Evolutionary conservation across 768 basidiomycete genomes (phyloP), one percentile per base, ranked within the genome.

Genomic region (Kwoniella dendrophila): DNA sequence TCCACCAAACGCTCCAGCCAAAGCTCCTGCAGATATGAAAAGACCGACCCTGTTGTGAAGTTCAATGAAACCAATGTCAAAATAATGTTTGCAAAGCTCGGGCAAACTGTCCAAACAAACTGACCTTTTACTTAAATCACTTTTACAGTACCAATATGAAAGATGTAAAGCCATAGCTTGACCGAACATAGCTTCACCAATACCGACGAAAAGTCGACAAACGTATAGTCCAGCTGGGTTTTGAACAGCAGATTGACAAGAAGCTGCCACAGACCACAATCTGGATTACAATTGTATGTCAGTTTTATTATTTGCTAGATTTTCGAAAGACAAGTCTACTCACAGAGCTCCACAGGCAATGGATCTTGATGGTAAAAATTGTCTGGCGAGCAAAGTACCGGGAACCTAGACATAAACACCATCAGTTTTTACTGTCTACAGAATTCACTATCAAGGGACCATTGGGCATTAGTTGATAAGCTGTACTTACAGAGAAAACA

Each of bases 241-340:
- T 32, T 45, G 36, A 0, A 75, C 64, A 0, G 72, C 80, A 3
- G 78, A 80, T 67, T 81, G 80, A 32, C 70, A 72, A 1, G 79
- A 74, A 0, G 80, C 79, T 0, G 75, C 80, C 51, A 81, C 66
- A 12, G 74, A 73, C 81, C 81, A 82, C 47, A 80, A n/a, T n/a
- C n/a, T n/a, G n/a, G n/a, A n/a, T n/a, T n/a, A n/a, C n/a, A n/a
- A n/a, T n/a, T n/a, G n/a, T n/a, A n/a, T n/a, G n/a, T n/a, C n/a
- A n/a, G n/a, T n/a, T n/a, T n/a, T n/a, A n/a, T n/a, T n/a, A n/a
- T n/a, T n/a, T n/a, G n/a, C n/a, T n/a, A n/a, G n/a, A n/a, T n/a
- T n/a, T n/a, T n/a, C n/a, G n/a, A n/a, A n/a, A n/a, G n/a, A n/a
- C n/a, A n/a, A n/a, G n/a, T n/a, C n/a, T n/a, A n/a, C n/a, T n/a